Conservation (phyloP, 2,329 filamentous ascomycete genomes). For the Aspergillus hiratsukae region DNA sequence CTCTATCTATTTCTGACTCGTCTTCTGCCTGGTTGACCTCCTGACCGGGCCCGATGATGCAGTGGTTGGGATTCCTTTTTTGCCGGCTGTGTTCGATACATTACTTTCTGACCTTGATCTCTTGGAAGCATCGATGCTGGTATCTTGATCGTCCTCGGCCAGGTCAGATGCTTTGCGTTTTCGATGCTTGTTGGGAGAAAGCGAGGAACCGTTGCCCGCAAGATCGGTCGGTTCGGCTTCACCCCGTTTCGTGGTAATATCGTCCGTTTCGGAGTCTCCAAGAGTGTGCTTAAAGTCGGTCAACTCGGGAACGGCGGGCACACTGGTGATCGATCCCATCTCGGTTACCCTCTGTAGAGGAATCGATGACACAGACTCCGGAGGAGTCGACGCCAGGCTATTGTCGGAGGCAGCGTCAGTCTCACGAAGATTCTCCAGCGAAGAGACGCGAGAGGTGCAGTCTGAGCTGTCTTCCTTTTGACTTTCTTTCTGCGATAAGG, state of each 20-base stretch:
- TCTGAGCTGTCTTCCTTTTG: constrained; percentile 12
- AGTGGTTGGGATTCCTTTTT: constrained; percentile 6
- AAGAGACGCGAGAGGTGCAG: constrained; percentile 16
- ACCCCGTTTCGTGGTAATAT: background rate
- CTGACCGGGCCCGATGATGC: constrained; percentile 20
- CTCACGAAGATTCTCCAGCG: constrained; percentile 8
- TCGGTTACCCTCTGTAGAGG: background rate
- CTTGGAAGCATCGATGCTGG: background rate
- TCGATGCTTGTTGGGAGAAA: constrained; percentile 9
- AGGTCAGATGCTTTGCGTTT: constrained; percentile 20
- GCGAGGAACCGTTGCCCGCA: background rate
- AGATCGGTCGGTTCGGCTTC: background rate
- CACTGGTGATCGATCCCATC: background rate
- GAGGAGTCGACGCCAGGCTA: constrained; percentile 20
- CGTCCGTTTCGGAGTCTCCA: background rate
- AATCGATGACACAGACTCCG: constrained; percentile 12
- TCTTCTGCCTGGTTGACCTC: constrained; percentile 26
- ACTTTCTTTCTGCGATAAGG: constrained; percentile 2
- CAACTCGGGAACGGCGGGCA: background rate
- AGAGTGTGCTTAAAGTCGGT: background rate
- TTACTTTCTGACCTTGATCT: constrained; percentile 21
- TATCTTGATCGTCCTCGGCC: background rate
- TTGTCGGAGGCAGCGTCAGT: constrained; percentile 14
- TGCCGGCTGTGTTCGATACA: constrained; percentile 18
- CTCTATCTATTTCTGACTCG: constrained; percentile 13